Base-by-base conservation (phyloP, 805 yeast genomes). In the Ogataea zsoltii region DNA sequence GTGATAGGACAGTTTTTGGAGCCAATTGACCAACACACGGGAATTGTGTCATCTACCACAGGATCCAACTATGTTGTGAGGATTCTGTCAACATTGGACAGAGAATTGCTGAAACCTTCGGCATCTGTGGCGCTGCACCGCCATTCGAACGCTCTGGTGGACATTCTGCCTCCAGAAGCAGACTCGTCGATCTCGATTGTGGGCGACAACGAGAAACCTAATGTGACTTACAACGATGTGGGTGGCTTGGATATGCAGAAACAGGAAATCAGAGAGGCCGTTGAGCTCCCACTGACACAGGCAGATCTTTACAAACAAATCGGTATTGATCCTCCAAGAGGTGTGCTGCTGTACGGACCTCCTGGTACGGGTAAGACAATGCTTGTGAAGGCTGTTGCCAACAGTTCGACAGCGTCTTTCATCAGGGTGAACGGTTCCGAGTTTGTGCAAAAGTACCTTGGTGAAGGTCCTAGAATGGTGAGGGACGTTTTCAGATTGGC, bases 381-480 rank as follows among this genome's bases (percentile, higher is more conserved):
- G 98, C 78, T 94, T 64, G 99, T 94, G 39, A 94, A 94, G 69
- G 99, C 99, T 0, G 99, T 94, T 38, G 99, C 99, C 11, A 92
- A 94, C 69, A 83, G 92, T 46, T 85, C 98, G 3, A 88, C 96
- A 1, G 99, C 99, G 2, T 78, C 97, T 4, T 94, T 94, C 61
- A 94, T 94, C 57, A 87, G 98, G 66, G 96, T 94, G 25, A 94
- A 89, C 58, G 99, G 99, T 51, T 92, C 98, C 1, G 99, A 94
- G 67, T 94, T 94, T 62, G 99, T 94, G 45, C 99, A 94, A 66
- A 94, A 94, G 69, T 94, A 94, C 68, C 77, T 94, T 44, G 99
- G 99, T 66, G 99, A 94, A 74, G 99, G 99, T 61, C 98, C 99
- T 49, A 81, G 99, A 73, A 94, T 94, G 98, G 99, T 94, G 29